A percentile compares a stretch with the other conserved stretches of the same genome.
Conservation (phyloP, 352 stramenopile genomes). For the Phytophthora crassamura region DNA sequence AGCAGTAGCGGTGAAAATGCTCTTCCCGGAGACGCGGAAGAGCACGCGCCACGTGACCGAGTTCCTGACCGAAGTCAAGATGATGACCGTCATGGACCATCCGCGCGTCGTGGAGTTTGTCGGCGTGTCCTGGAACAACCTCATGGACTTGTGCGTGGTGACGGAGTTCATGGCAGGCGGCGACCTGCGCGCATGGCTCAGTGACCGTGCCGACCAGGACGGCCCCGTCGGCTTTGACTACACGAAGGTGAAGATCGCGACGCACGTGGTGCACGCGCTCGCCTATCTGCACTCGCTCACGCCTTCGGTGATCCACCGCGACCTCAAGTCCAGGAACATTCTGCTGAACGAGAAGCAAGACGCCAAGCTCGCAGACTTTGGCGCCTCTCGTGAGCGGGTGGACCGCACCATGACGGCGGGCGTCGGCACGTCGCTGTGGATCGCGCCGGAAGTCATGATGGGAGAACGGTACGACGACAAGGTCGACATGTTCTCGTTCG, state of each 20-base stretch:
- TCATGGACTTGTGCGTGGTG: conserved; percentile 63
- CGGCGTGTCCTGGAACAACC: conserved; percentile 62
- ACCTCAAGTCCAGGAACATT: conserved; percentile 48
- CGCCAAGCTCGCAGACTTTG: conserved; percentile 61
- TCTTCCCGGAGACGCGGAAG: conserved; percentile 52
- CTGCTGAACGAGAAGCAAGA: conserved; percentile 38
- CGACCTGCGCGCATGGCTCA: conserved; percentile 54
- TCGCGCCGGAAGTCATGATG: too few relatives aligned
- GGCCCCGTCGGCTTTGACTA: conserved; percentile 43
- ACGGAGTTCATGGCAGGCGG: conserved; percentile 72
- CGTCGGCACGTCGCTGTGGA: conserved; percentile 51
- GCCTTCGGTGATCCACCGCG: conserved; percentile 45
- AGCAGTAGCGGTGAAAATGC: conserved; percentile 56
- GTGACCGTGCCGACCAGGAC: conserved; percentile 32
- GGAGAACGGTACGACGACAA: conserved; percentile 45
- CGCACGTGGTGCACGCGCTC: conserved; percentile 47
- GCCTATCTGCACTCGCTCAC: conserved; percentile 49
- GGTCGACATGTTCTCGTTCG: conserved; percentile 50
- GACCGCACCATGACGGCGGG: conserved; percentile 53
- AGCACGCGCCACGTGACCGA: conserved; percentile 46
- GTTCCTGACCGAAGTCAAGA: conserved; percentile 61
- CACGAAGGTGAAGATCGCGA: conserved; percentile 47
- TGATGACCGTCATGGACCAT: conserved; percentile 57
- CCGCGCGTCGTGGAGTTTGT: conserved; percentile 57
- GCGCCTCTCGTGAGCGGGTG: conserved; percentile 42